Conservation (phyloP, 2,329 filamentous ascomycete genomes). For the Rhynchosporium graminicola region DNA sequence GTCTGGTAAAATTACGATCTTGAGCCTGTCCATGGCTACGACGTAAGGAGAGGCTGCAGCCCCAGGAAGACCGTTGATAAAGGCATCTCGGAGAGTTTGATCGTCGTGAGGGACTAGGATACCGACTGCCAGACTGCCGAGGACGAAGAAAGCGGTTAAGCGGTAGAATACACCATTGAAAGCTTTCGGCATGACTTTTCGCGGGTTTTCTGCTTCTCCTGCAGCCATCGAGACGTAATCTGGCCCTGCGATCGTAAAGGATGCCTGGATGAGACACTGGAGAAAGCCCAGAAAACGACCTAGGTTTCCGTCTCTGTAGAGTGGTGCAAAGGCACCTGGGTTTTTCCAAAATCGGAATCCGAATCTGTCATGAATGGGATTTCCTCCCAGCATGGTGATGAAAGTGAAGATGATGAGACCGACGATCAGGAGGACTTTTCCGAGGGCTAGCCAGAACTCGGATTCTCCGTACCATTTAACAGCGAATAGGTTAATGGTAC, state of each 20-base stretch:
- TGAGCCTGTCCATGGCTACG: constrained; percentile 63
- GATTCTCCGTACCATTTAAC: constrained; percentile 76
- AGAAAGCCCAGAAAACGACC: constrained; percentile 63
- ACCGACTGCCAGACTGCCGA: constrained; percentile 65
- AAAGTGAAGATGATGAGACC: constrained; percentile 58
- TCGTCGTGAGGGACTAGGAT: constrained; percentile 68
- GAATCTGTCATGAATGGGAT: constrained; percentile 56
- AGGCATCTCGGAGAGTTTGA: constrained; percentile 53
- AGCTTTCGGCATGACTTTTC: constrained; percentile 63
- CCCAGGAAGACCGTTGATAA: constrained; percentile 45
- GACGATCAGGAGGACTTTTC: constrained; percentile 68
- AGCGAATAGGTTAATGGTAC: constrained; percentile 69
- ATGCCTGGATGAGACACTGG: constrained; percentile 60
- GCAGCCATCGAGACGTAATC: constrained; percentile 71
- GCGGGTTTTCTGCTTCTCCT: constrained; percentile 67
- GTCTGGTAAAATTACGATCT: constrained; percentile 63
- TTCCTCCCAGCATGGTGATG: constrained; percentile 63
- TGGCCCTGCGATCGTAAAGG: constrained; percentile 64
- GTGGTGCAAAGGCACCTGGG: constrained; percentile 53
- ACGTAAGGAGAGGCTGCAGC: constrained; percentile 47
- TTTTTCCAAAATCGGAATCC: constrained; percentile 54
- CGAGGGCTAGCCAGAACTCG: constrained; percentile 66
- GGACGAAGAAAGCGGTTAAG: constrained; percentile 69
- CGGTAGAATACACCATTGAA: constrained; percentile 75
- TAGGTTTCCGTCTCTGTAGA: constrained; percentile 53